A percentile compares a stretch with the other conserved stretches of the same genome.
phyloP scores from a whole-genome alignment of 192 early-diverging fungal genomes.

The Coemansia interrupta region DNA sequence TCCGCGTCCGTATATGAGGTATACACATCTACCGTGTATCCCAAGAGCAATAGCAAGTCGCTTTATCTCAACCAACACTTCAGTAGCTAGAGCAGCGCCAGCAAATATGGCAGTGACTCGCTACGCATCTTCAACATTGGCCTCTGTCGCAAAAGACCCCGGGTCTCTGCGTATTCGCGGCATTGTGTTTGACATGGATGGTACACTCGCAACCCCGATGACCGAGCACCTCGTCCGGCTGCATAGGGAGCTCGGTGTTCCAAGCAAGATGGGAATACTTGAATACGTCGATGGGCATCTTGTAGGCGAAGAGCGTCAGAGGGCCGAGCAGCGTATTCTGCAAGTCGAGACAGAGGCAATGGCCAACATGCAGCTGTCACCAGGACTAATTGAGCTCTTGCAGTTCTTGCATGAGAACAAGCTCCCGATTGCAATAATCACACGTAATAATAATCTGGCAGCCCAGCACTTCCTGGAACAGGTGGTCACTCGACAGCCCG shows the following conservation, averaged over 20 bases:
- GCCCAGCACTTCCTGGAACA: constrained; percentile 50
- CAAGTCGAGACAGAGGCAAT: constrained; percentile 51
- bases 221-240: constrained; percentile 38
- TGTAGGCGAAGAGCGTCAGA: constrained; percentile 24
- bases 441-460: constrained; percentile 45
- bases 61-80: neutral
- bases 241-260: constrained; percentile 36
- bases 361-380: constrained; percentile 40
- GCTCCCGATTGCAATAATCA: constrained; percentile 50
- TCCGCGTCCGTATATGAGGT: too few species aligned
- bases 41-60: too few species aligned
- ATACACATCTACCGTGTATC: too few species aligned
- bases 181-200: constrained; percentile 54
- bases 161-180: constrained; percentile 44
- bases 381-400: constrained; percentile 42
- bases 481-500: constrained; percentile 24
- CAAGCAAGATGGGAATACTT: constrained; percentile 26
- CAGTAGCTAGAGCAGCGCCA: neutral
- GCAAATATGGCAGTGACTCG: constrained; percentile 14
- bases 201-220: constrained; percentile 49
- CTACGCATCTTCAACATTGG: constrained; percentile 38
- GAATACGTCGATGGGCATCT: constrained; percentile 41
- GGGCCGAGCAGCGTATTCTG: constrained; percentile 29
- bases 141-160: constrained; percentile 16
- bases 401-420: constrained; percentile 32